phyloP scores from a whole-genome alignment of 2,329 filamentous ascomycete species.

The Aspergillus proliferans region DNA sequence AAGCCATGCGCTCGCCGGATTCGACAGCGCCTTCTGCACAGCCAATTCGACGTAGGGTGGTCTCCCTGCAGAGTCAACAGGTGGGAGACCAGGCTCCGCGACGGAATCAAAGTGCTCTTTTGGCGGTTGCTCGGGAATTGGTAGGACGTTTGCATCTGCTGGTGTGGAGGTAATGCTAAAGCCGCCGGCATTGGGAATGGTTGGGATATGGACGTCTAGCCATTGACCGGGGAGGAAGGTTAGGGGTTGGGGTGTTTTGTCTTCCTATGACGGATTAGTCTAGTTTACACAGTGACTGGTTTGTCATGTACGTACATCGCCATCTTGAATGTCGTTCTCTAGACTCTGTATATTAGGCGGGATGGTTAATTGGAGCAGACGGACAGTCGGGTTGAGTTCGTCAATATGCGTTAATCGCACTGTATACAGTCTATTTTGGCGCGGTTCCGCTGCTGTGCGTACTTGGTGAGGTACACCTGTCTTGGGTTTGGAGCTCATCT shows the following conservation, averaged over 20 bases:
- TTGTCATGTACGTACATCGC: constrained; percentile 42
- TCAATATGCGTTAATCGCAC: constrained; percentile 58
- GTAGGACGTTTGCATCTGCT: constrained; percentile 41
- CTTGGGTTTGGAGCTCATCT: constrained; percentile 27
- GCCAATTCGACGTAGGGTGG: constrained; percentile 66
- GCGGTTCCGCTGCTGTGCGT: constrained; percentile 67
- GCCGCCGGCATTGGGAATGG: constrained; percentile 64
- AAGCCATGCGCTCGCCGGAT: constrained; percentile 70
- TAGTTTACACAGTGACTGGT: not conserved
- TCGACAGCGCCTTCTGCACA: constrained; percentile 63
- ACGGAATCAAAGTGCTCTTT: constrained; percentile 8
- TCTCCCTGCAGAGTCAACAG: constrained; percentile 20
- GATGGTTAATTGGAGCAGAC: constrained; percentile 61
- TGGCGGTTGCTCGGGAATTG: constrained; percentile 14
- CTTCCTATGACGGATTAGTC: constrained; percentile 5
- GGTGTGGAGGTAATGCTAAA: constrained; percentile 83
- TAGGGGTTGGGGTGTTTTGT: constrained; percentile 22
- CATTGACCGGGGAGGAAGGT: constrained; percentile 80
- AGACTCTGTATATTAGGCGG: constrained; percentile 36
- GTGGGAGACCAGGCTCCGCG: constrained; percentile 15
- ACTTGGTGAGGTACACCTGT: constrained; percentile 55
- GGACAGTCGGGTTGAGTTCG: constrained; percentile 60
- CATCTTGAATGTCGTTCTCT: constrained; percentile 20
- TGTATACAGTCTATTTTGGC: constrained; percentile 58
- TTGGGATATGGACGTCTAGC: constrained; percentile 75